Conservation (phyloP, 805 yeast species). For the Ogataea corticis region DNA sequence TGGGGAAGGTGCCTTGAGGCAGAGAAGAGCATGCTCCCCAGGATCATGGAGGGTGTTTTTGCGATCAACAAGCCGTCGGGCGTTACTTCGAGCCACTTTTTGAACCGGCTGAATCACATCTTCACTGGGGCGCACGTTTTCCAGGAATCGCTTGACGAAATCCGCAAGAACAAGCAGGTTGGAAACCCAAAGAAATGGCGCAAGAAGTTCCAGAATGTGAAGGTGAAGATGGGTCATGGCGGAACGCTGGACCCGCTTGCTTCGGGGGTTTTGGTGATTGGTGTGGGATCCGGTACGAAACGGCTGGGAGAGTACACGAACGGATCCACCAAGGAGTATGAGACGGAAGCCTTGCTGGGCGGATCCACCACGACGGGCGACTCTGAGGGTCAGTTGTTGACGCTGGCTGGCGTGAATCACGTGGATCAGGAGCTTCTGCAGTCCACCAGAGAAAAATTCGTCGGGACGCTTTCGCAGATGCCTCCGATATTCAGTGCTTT, state of each 20-base stretch:
- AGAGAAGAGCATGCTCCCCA: background rate
- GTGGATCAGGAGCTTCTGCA: conserved; percentile 54
- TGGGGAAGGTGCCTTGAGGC: background rate
- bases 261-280: conserved; percentile 89
- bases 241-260: conserved; percentile 97
- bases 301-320: conserved; percentile 67
- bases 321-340: conserved; percentile 77
- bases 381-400: conserved; percentile 77
- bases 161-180: conserved; percentile 48
- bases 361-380: conserved; percentile 93
- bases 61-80: conserved; percentile 92
- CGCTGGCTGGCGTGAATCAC: conserved; percentile 56
- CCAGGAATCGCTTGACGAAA: conserved; percentile 50
- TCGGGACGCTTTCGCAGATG: conserved; percentile 82
- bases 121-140: conserved; percentile 63
- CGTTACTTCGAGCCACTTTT: conserved; percentile 71
- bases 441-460: conserved; percentile 57
- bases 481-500: conserved; percentile 96
- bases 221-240: conserved; percentile 95
- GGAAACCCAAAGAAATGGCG: conserved; percentile 47
- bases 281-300: conserved; percentile 92
- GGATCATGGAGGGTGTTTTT: conserved; percentile 84
- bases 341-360: conserved; percentile 84
- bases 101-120: conserved; percentile 61
- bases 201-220: conserved; percentile 51